Base-by-base conservation (phyloP, 345 rosid genomes). In the Sisymbrium altissimum region DNA sequence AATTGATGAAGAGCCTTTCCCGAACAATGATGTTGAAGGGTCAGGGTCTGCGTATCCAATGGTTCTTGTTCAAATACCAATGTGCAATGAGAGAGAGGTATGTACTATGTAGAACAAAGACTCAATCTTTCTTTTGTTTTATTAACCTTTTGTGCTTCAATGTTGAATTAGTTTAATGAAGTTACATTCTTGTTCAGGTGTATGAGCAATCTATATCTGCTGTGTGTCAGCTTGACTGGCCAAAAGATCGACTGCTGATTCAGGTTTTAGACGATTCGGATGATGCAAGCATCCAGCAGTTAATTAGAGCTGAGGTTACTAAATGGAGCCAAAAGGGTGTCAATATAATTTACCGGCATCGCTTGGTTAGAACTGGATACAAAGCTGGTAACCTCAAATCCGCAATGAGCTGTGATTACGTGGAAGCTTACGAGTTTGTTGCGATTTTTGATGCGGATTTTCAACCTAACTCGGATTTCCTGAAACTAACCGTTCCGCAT, bases 381-480 rank as follows among this genome's bases (percentile, higher is more conserved):
- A 90, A 90, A 83, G 96, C 96, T 23, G 96, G 96, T 71, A 90
- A 90, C 84, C 96, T 90, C 71, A 90, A 88, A 75, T 90, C 96
- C 12, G 96, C 96, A 36, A 89, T 89, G 92, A 75, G 87, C 69
- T 89, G 91, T 68, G 92, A 89, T 73, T 87, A 88, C 62, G 85
- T 88, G 15, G 77, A 79, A 73, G 87, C 81, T 48, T 88, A 86
- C 5, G 96, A 90, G 88, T 88, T 88, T 77, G 96, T 90, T 45
- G 89, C 96, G 12, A 90, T 90, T 40, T 90, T 90, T 52, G 96
- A 90, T 62, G 96, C 96, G 6, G 96, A 90, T 79, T 90, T 90
- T 67, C 93, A 86, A 63, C 96, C 93, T 11, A 85, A 80, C 55
- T 82, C 93, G 2, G 91, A 86, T 79, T 86, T 84, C 69, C 91